Conservation (phyloP, 2,329 filamentous ascomycete genomes). For the Madurella mycetomatis region DNA sequence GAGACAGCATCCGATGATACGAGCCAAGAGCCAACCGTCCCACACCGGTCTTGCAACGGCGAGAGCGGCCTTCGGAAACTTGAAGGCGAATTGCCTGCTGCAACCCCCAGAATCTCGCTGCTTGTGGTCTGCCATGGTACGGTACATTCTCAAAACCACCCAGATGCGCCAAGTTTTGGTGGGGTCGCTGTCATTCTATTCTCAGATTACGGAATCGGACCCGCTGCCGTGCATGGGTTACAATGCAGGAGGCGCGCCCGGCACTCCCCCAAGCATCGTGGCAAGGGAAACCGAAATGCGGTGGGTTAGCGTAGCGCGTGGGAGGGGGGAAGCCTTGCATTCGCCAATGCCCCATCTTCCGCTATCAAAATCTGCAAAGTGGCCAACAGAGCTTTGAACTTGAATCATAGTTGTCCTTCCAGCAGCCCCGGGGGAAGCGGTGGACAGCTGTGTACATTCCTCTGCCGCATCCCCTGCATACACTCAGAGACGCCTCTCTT, state of each 20-base stretch:
- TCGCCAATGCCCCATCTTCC: constrained; percentile 10
- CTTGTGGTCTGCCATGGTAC: neutral
- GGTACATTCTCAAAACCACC: too few species aligned
- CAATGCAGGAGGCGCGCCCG: constrained; percentile 8
- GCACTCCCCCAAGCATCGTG: neutral
- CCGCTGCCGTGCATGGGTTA: constrained; percentile 8
- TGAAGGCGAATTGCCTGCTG: too few species aligned
- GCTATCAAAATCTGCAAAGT: neutral
- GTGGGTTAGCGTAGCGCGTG: constrained; percentile 8
- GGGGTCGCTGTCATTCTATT: neutral
- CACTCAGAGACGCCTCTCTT: neutral
- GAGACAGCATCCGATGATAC: neutral
- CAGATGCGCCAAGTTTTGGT: constrained; percentile 3
- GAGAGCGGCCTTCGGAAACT: neutral
- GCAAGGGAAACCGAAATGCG: constrained; percentile 8
- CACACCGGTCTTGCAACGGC: neutral
- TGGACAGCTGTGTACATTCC: constrained; percentile 3
- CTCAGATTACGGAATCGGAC: neutral
- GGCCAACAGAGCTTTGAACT: constrained; percentile 1
- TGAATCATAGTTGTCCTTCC: neutral
- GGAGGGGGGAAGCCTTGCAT: constrained; percentile 16
- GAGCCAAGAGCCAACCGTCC: neutral
- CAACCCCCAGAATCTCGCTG: neutral
- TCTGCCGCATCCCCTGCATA: constrained; percentile 1
- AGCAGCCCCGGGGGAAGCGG: neutral